Evolutionary conservation across 1,139 yeast species (phyloP).

Genomic region (Scheffersomyces insectosa): DNA sequence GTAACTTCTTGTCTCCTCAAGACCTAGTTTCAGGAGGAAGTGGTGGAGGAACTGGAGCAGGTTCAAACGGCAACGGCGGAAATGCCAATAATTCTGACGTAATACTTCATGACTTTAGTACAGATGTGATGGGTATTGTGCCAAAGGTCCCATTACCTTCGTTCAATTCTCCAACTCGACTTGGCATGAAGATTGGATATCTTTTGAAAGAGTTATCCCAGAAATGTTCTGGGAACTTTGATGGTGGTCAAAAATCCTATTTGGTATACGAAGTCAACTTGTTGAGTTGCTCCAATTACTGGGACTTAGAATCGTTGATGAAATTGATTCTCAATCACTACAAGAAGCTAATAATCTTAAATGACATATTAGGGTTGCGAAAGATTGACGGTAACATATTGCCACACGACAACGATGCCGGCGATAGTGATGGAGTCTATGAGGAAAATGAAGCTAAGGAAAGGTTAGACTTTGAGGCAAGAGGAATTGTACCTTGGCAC

Average conservation of each 20-base stretch:
- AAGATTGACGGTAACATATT: constrained; percentile 22
- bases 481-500: constrained; percentile 73
- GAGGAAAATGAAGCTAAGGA: constrained; percentile 3
- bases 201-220: constrained; percentile 44
- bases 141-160: constrained; percentile 64
- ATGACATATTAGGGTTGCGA: constrained; percentile 39
- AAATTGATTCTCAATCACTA: constrained; percentile 64
- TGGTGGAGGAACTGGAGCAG: constrained; percentile 12
- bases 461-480: constrained; percentile 10
- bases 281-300: constrained; percentile 66
- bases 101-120: constrained; percentile 48
- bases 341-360: constrained; percentile 60
- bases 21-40: constrained; percentile 13
- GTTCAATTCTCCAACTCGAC: constrained; percentile 67
- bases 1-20: constrained; percentile 36
- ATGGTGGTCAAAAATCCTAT: constrained; percentile 14
- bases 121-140: constrained; percentile 64
- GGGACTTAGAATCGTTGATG: constrained; percentile 58
- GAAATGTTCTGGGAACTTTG: constrained; percentile 7
- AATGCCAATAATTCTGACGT: constrained; percentile 29
- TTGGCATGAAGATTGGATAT: constrained; percentile 73
- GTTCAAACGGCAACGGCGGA: constrained; percentile 3
- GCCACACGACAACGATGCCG: constrained; percentile 1
- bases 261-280: constrained; percentile 60
- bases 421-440: constrained; percentile 4